Conservation (phyloP, 2,329 filamentous ascomycete species). For the Clarireedia sp. region DNA sequence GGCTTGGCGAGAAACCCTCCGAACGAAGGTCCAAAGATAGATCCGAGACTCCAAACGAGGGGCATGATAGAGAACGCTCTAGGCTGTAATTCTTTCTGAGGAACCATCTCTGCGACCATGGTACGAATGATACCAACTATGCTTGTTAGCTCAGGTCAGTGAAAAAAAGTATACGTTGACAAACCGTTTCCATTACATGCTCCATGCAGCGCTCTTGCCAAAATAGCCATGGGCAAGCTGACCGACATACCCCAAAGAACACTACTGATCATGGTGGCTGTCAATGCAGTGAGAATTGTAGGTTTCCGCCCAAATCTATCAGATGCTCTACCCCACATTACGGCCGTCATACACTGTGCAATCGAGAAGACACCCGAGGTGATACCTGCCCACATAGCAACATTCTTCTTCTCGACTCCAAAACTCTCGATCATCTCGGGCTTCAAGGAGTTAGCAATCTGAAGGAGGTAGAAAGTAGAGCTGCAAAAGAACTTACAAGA, state of each 20-base stretch:
- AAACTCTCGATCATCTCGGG: conserved; percentile 82
- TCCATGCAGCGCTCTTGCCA: conserved; percentile 69
- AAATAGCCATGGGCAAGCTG: conserved; percentile 71
- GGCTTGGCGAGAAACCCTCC: conserved; percentile 83
- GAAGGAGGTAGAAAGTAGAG: background rate
- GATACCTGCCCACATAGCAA: conserved; percentile 75
- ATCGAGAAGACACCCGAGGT: conserved; percentile 66
- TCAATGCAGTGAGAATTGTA: conserved; percentile 64
- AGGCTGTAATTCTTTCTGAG: conserved; percentile 77
- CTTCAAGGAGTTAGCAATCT: conserved; percentile 35
- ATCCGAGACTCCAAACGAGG: conserved; percentile 78
- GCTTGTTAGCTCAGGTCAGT: conserved; percentile 16
- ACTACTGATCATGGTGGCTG: conserved; percentile 74
- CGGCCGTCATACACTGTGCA: conserved; percentile 61
- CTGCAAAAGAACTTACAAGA: conserved; percentile 31
- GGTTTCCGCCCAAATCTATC: conserved; percentile 78
- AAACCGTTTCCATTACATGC: conserved; percentile 76
- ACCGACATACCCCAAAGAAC: conserved; percentile 78
- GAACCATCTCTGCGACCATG: conserved; percentile 88
- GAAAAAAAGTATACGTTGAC: background rate
- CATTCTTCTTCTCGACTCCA: conserved; percentile 58
- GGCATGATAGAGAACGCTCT: conserved; percentile 91
- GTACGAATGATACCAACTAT: conserved; percentile 82
- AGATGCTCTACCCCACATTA: conserved; percentile 68
- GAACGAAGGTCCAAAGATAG: conserved; percentile 79